Base-by-base conservation (phyloP, 192 early-diverging fungal species). In the Geranomyces michiganensis region DNA sequence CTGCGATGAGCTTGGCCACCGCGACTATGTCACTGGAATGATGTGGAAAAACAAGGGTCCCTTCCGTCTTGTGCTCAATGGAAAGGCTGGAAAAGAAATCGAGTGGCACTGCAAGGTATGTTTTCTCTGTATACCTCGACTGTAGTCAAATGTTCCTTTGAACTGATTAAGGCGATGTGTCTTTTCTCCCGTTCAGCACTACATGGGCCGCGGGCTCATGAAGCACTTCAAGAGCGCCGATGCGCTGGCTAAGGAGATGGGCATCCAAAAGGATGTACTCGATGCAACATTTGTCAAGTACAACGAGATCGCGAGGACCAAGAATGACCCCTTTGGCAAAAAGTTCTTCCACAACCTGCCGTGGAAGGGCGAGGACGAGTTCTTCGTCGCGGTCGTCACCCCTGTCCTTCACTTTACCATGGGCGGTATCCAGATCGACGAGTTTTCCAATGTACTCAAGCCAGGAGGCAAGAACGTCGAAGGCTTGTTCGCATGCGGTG, bases 1-100 rank as follows among this genome's bases (percentile, higher is more conserved):
- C 83, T 89, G 89, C 74, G 90, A 95, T 72, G 96, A 97, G 85
- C 83, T 97, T 29, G 94, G 92, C 58, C 93, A 94, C 70, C 92
- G 94, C 80, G 94, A 96, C 76, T 92, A 91, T 43, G 96, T 97
- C 60, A 96, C 94, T 41, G 92, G 87, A 15, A 87, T 87, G 61
- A 96, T 97, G 82, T 91, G 86, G 85, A 87, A 90, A 81, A 87
- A 84, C 81, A 93, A 93, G 78, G 90, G 89, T 77, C 93, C 93
- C 30, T 90, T 93, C 79, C 86, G 91, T 49, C 78, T 95, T 19
- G 83, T 95, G 47, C 85, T 95, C 56, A 92, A 94, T 83, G 87
- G 90, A 63, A 89, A 91, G 73, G 91, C 88, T 9, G 85, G 90
- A 70, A 92, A 93, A 78, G 92, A 94, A 74, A 93, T 94, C 58